phyloP scores from a whole-genome alignment of 176 grass and related monocot genomes.

The Oryza meridionalis region DNA sequence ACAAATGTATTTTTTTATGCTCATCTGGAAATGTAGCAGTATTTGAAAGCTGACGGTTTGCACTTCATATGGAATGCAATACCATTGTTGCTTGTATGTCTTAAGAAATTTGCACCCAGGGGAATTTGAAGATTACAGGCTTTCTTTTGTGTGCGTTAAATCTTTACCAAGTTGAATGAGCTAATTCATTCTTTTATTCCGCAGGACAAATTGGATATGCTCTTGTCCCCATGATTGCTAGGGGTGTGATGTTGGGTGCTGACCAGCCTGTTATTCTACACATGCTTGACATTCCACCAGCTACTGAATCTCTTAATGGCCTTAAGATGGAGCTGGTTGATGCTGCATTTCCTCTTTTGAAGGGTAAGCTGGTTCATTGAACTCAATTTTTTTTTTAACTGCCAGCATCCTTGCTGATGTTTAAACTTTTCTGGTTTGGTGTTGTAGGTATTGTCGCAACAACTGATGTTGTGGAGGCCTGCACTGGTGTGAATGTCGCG shows the following conservation, averaged over 20 bases:
- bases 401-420: constrained; percentile 4
- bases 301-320: constrained; percentile 84
- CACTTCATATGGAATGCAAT: background rate
- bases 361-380: constrained; percentile 49
- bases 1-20: background rate
- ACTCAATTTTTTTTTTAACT: background rate
- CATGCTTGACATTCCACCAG: constrained; percentile 93
- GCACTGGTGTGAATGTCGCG: constrained; percentile 90
- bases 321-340: constrained; percentile 99
- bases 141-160: background rate
- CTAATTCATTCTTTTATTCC: constrained; percentile 36
- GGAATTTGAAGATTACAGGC: background rate
- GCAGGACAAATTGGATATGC: constrained; percentile 99
- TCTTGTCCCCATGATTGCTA: constrained; percentile 96
- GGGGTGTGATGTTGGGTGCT: constrained; percentile 84
- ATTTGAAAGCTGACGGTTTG: background rate
- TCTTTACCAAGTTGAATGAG: background rate
- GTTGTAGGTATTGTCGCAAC: constrained; percentile 90
- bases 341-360: constrained; percentile 94
- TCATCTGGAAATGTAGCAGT: background rate
- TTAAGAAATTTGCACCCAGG: background rate
- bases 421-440: constrained; percentile 41
- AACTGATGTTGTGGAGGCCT: constrained; percentile 89
- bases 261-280: constrained; percentile 98
- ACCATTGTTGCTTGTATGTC: background rate